Percentiles rank a stretch among this genome's conserved stretches.
These are phyloP conservation scores for Aspergillus coremiiformis DNA, from an alignment of 495 filamentous ascomycete genomes.

Conservation along the genomic window DNA sequence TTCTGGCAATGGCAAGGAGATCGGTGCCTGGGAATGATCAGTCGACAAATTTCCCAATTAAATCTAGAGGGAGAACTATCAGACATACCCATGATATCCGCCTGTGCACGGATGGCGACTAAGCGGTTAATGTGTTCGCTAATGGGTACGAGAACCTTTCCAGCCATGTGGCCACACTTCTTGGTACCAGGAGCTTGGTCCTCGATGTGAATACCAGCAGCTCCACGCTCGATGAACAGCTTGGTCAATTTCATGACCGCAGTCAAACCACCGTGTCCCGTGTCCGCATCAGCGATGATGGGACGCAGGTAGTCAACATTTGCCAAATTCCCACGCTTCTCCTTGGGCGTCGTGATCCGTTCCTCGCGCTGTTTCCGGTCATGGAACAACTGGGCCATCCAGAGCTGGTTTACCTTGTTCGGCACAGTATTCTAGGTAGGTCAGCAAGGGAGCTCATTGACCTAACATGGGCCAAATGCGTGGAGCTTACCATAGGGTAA, in stretches of 20 bases:
- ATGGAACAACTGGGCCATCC: constrained; percentile 97
- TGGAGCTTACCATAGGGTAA: constrained; percentile 76
- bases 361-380: constrained; percentile 98
- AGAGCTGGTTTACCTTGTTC: constrained; percentile 95
- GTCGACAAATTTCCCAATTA: not conserved
- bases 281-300: constrained; percentile 96
- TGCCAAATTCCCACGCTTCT: constrained; percentile 62
- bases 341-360: constrained; percentile 69
- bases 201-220: constrained; percentile 97
- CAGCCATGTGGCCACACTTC: constrained; percentile 99
- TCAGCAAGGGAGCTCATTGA: not conserved
- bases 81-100: constrained; percentile 86
- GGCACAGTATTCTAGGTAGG: constrained; percentile 81
- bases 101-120: constrained; percentile 93
- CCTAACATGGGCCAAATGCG: not conserved
- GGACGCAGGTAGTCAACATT: constrained; percentile 92
- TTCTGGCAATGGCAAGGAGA: constrained; percentile 84
- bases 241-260: constrained; percentile 99
- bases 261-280: constrained; percentile 92
- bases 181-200: constrained; percentile 98
- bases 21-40: constrained; percentile 50
- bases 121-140: constrained; percentile 97
- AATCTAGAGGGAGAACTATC: not conserved
- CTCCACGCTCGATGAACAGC: constrained; percentile 93
- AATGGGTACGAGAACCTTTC: constrained; percentile 96